These are phyloP conservation scores for Boechera retrofracta DNA, from an alignment of 345 rosid genomes.

Conservation along the genomic window DNA sequence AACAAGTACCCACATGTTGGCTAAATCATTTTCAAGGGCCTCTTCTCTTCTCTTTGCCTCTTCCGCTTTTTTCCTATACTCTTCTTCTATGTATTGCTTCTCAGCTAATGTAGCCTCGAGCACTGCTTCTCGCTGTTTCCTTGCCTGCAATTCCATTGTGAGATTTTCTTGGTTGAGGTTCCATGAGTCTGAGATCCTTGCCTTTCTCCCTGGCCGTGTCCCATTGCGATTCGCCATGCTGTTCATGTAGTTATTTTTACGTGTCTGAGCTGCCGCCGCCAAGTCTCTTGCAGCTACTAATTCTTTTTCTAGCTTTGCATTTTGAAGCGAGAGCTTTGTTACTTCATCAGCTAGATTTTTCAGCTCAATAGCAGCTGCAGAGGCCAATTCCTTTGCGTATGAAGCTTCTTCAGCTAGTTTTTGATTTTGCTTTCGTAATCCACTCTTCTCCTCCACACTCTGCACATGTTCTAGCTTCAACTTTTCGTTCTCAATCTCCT, in stretches of 20 bases:
- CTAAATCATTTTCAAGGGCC: slow-evolving; percentile 88
- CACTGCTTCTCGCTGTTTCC: slow-evolving; percentile 82
- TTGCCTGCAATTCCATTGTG: slow-evolving; percentile 81
- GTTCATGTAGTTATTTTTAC: slow-evolving; percentile 60
- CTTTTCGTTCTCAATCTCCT: slow-evolving; percentile 85
- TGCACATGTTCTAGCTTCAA: slow-evolving; percentile 75
- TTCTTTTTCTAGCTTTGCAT: slow-evolving; percentile 82
- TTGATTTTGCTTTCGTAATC: slow-evolving; percentile 75
- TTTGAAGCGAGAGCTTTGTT: slow-evolving; percentile 81
- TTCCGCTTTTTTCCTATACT: slow-evolving; percentile 73
- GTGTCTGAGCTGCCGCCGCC: slow-evolving; percentile 50
- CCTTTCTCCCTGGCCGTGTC: slow-evolving; percentile 71
- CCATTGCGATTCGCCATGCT: slow-evolving; percentile 65
- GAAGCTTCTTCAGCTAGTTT: slow-evolving; percentile 93
- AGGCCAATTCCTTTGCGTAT: slow-evolving; percentile 93
- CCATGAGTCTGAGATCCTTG: slow-evolving; percentile 72
- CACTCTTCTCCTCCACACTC: slow-evolving; percentile 82
- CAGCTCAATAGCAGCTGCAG: slow-evolving; percentile 98
- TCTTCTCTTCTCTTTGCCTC: slow-evolving; percentile 91
- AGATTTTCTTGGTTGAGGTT: slow-evolving; percentile 77
- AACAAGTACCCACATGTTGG: slow-evolving; percentile 99
- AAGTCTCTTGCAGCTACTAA: slow-evolving; percentile 70
- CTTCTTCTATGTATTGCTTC: slow-evolving; percentile 77
- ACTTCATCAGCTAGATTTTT: slow-evolving; percentile 94
- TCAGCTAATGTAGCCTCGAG: slow-evolving; percentile 86